Evolutionary conservation across 148 eudicot genomes (phyloP), one percentile per base, ranked within the genome.

Genomic region (Chenopodium berlandieri): DNA sequence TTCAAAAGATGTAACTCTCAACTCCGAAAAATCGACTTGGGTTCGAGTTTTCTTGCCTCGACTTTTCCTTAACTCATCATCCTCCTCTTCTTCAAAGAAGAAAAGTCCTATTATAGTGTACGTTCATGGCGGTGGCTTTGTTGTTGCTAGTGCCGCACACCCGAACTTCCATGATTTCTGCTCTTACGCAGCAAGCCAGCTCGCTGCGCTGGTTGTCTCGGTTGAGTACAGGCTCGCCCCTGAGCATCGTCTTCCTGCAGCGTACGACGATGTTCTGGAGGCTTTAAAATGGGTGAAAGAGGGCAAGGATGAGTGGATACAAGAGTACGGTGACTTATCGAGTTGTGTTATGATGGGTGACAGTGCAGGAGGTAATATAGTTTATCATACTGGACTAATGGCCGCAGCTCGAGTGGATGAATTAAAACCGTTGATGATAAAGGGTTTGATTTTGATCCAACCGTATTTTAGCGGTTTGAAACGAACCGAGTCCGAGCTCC

Each of bases 181-280:
- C 76, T 7, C 71, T 56, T 30, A 22, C 52, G 80, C 86, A n/a
- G 90, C 90, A 1, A 52, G 66, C 0, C 73, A 84, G 31, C 71
- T 81, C 17, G 23, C 34, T 9, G 90, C 84, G 10, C 37, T 92
- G 47, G 86, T 92, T 7, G 87, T 83, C 65, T 89, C 92, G 0
- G 85, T 92, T 0, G 91, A 87, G 50, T 90, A 90, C 66, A 85
- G 96, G 1, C 90, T 88, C n/a, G 88, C 93, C 0, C 93, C 96
- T 0, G 93, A 90, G 79, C 82, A 88, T 56, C 90, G 93, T 64
- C 91, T 92, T 8, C 96, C 96, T 10, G 92, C 90, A 0, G 91
- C 93, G 0, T 92, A 88, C 66, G 90, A 92, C 31, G 96, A 92
- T 75, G 89, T 79, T 68, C 68, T 86, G 72, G 93, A 90, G 17